Evolutionary conservation across 2,329 filamentous ascomycete species (phyloP).

Genomic region (Penicillium sp.): DNA sequence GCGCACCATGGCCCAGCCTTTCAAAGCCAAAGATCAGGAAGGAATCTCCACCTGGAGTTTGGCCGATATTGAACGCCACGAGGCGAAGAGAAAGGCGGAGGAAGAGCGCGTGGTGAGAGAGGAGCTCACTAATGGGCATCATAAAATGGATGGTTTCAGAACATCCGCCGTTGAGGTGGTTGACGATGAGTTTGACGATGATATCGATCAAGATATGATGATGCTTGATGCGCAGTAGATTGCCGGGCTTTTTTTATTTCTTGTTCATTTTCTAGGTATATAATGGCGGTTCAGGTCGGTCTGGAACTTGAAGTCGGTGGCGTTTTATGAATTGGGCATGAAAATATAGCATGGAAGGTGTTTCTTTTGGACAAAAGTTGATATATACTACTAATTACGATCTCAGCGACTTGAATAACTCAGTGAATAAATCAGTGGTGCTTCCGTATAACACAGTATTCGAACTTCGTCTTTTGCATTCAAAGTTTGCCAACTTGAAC

Average conservation of each 20-base stretch:
- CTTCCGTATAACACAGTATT: too few species aligned
- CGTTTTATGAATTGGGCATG: constrained; percentile 22
- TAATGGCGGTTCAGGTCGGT: neutral
- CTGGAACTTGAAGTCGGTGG: constrained; percentile 5
- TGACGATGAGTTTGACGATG: constrained; percentile 46
- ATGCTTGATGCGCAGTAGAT: constrained; percentile 43
- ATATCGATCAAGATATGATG: constrained; percentile 49
- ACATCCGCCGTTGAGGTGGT: constrained; percentile 29
- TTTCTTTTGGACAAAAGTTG: constrained; percentile 13
- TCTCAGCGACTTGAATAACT: too few species aligned
- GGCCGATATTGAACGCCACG: constrained; percentile 73
- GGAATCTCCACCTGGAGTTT: constrained; percentile 92
- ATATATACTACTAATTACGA: neutral
- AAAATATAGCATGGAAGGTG: constrained; percentile 27
- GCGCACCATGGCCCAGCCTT: constrained; percentile 88
- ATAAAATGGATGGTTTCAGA: constrained; percentile 24
- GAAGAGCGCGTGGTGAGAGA: constrained; percentile 69
- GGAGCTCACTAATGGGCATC: constrained; percentile 33
- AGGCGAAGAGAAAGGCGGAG: constrained; percentile 70
- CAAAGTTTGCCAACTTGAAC: too few species aligned
- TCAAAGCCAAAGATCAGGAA: constrained; percentile 80
- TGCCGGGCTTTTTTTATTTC: neutral
- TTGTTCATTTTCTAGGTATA: constrained; percentile 6
- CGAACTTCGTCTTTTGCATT: too few species aligned
- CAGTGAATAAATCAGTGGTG: neutral